Evolutionary conservation across 106 monocot species (phyloP).

Genomic region (Xerophyta viscosa): DNA sequence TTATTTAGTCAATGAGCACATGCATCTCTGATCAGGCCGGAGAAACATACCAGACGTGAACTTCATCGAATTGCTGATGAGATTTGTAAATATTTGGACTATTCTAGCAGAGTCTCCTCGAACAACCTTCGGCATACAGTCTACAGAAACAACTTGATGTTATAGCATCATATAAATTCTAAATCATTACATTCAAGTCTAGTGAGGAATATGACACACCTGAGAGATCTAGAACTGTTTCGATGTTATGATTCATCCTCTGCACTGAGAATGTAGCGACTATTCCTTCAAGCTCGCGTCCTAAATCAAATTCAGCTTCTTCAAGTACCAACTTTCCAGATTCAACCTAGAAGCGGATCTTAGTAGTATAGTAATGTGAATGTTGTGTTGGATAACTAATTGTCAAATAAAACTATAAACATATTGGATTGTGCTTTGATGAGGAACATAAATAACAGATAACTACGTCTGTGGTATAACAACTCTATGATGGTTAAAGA

Average conservation of each 20-base stretch:
- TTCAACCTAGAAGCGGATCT: no score
- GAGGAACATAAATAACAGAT: no score
- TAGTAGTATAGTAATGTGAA: background rate
- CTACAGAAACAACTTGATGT: conserved; percentile 9
- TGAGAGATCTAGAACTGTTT: conserved; percentile 40
- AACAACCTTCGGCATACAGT: conserved; percentile 45
- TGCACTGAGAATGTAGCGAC: conserved; percentile 55
- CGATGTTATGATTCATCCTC: conserved; percentile 42
- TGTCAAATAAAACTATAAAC: no score
- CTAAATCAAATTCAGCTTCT: conserved; percentile 59
- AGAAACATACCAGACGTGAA: conserved; percentile 36
- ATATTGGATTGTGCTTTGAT: no score
- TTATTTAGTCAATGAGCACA: no score
- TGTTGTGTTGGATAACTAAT: no score
- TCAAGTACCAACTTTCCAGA: conserved; percentile 56
- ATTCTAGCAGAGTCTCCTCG: conserved; percentile 55
- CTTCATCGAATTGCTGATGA: conserved; percentile 56
- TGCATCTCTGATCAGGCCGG: no score
- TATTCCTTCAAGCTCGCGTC: conserved; percentile 53
- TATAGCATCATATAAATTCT: no score
- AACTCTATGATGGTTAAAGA: no score
- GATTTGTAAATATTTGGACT: conserved; percentile 57
- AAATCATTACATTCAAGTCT: background rate
- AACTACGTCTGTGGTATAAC: no score
- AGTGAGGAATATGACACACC: conserved; percentile 16